Percentiles rank a stretch among this genome's conserved stretches.
phyloP scores from a whole-genome alignment of 129 eudicot species.

The Gnaphalium uliginosum region DNA sequence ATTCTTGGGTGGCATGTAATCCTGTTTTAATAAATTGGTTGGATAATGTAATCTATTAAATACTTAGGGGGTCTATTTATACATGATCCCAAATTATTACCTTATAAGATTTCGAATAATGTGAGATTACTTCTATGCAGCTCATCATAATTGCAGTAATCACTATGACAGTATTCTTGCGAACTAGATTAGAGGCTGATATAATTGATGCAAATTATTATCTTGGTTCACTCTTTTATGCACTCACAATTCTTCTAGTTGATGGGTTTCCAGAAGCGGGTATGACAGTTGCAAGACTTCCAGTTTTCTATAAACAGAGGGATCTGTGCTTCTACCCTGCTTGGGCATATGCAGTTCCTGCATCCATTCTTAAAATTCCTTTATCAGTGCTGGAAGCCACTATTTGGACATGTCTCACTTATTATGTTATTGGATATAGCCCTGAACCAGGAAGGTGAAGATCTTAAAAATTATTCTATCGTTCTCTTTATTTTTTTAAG shows the following conservation, averaged over 20 bases:
- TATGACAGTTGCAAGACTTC: slow-evolving; percentile 70
- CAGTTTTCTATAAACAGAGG: slow-evolving; percentile 72
- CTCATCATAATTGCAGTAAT: slow-evolving; percentile 48
- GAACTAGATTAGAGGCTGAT: slow-evolving; percentile 59
- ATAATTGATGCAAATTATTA: slow-evolving; percentile 58
- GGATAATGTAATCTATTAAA: too few species aligned
- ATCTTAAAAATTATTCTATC: slow-evolving; percentile 27
- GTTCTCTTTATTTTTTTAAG: background rate
- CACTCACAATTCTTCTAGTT: slow-evolving; percentile 54
- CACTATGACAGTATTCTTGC: slow-evolving; percentile 64
- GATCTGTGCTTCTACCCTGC: slow-evolving; percentile 83
- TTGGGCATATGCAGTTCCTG: slow-evolving; percentile 83
- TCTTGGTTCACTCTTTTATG: slow-evolving; percentile 65
- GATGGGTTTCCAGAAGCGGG: slow-evolving; percentile 72
- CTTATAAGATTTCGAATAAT: background rate
- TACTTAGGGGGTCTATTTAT: too few species aligned
- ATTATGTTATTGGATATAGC: slow-evolving; percentile 67
- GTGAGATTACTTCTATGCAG: slow-evolving; percentile 47
- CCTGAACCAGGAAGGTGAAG: slow-evolving; percentile 79
- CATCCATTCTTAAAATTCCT: slow-evolving; percentile 67
- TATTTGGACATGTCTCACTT: slow-evolving; percentile 64
- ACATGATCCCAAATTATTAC: background rate
- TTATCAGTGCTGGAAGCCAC: slow-evolving; percentile 49
- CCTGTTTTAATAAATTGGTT: too few species aligned
- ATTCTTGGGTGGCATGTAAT: too few species aligned